Base-by-base conservation (phyloP, 2,329 filamentous ascomycete species). In the Cadophora sp. region DNA sequence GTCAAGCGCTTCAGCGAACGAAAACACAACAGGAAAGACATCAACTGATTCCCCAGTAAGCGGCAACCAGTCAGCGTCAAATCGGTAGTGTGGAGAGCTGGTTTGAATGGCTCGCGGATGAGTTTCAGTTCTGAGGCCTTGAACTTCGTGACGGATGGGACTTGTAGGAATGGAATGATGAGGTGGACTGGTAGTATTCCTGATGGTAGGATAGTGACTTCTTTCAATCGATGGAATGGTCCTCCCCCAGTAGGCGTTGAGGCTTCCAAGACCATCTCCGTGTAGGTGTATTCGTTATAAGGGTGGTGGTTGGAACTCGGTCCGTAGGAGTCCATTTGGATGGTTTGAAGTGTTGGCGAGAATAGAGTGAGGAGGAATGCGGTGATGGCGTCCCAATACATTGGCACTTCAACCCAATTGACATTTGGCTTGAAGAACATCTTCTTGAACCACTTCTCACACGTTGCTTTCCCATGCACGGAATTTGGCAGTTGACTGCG, bases 381-480 rank as follows among this genome's bases (percentile, higher is more conserved):
- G 13, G 45, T 51, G n/a, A 62, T 62, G 18, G 59, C 47, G 16
- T 62, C 59, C 59, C 59, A 62, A n/a, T 16, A 51, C 8, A 27
- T 36, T 7, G 59, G 59, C 8, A 62, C 47, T 3, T 62, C 59
- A 16, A 41, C 1, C 59, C 59, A 62, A 30, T 51, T 27, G 24
- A 41, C 30, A 4, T 39, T 51, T 1, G 27, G 18, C 2, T 8
- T 20, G n/a, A 62, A 41, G 45, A 62, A 62, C 59, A 62, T 62
- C n/a, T 20, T 16, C 16, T 39, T 39, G 45, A 62, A 62, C 59
- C 59, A 62, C 20, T 51, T 27, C 2, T 39, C n/a, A 20, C 59
- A 51, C 18, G 27, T 3, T 4, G n/a, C 7, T 2, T 51, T 62
- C 1, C 47, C 59, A 24, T 62, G 20, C 1, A 41, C n/a, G 4